Evolutionary conservation across 257 asterid species (phyloP).

Genomic region (Schizonepeta tenuifolia): DNA sequence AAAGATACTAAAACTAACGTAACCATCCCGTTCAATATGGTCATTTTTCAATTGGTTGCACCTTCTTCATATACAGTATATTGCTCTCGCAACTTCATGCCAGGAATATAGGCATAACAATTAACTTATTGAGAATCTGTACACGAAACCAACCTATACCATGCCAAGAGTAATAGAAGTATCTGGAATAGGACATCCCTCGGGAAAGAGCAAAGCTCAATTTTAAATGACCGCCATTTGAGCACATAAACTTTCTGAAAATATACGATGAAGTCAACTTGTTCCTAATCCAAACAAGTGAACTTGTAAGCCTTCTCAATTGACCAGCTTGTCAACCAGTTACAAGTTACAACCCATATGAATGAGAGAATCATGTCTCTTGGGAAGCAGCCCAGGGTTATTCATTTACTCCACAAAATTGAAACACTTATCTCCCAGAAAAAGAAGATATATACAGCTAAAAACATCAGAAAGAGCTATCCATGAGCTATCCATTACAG

Average conservation of each 20-base stretch:
- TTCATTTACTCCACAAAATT: not conserved
- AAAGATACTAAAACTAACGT: not conserved
- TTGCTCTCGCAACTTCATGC: not conserved
- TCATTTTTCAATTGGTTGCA: not conserved
- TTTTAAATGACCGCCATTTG: not conserved
- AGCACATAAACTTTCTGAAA: not conserved
- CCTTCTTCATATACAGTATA: not conserved
- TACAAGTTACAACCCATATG: too few relatives aligned
- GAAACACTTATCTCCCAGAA: not conserved
- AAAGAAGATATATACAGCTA: not conserved
- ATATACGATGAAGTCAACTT: conserved; percentile 5
- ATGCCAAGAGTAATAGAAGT: not conserved
- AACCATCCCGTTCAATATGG: not conserved
- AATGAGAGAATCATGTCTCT: not conserved
- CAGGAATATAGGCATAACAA: not conserved
- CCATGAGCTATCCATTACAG: not conserved
- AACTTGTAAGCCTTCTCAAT: not conserved
- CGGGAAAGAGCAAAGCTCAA: not conserved
- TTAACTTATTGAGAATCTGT: not conserved
- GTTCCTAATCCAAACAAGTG: not conserved
- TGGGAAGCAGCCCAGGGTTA: not conserved
- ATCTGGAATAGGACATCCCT: not conserved
- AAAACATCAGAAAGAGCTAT: not conserved
- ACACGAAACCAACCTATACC: not conserved
- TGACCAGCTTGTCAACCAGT: not conserved